Evolutionary conservation across 1,284 basidiomycete species (phyloP), one percentile per base, ranked within the genome.

Genomic region (Ganoderma lingzhi): DNA sequence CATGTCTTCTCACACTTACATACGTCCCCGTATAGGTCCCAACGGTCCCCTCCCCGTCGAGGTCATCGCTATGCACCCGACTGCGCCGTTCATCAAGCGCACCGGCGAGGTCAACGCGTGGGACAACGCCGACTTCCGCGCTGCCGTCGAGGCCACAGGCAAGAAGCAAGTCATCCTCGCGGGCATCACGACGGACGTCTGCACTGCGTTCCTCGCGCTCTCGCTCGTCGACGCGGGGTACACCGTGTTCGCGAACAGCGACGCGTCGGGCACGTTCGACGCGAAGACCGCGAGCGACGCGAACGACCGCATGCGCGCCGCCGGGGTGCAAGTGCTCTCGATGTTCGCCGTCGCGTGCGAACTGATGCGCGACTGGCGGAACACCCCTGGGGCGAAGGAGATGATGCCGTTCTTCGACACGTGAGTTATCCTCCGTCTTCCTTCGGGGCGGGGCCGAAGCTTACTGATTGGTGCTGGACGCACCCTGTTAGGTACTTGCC

Each of bases 61-160:
- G 71, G 80, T 86, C 63, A 37, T 81, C 19, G 82, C 77, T 0
- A 81, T 86, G 82, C 82, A 86, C 65, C 82, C 84, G 3, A 73
- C 83, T 62, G 82, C 84, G 2, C 80, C 84, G 8, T 75, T 81
- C 69, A 83, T 86, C 77, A 84, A 81, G 76, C 80, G 85, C 19
- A 73, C 81, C n/a, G 84, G 84, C 1, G 84, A 86, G 74, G 85
- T 86, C 15, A 77, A 86, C 68, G 84, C 85, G 15, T 86, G 85
- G 85, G 84, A 86, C 74, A 86, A 84, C 74, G 67, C 77, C 4
- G 84, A 85, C 61, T 85, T 86, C 78, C 78, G 81, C 53, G 76
- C 76, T 1, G 85, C 85, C n/a, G 83, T 86, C 35, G 75, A 81
- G 58, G 83, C 84, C 4, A 85, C 84, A 3, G 84, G 84, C 2